Conservation (phyloP, 2,329 filamentous ascomycete genomes). For the Alternaria hordeiaustralica region DNA sequence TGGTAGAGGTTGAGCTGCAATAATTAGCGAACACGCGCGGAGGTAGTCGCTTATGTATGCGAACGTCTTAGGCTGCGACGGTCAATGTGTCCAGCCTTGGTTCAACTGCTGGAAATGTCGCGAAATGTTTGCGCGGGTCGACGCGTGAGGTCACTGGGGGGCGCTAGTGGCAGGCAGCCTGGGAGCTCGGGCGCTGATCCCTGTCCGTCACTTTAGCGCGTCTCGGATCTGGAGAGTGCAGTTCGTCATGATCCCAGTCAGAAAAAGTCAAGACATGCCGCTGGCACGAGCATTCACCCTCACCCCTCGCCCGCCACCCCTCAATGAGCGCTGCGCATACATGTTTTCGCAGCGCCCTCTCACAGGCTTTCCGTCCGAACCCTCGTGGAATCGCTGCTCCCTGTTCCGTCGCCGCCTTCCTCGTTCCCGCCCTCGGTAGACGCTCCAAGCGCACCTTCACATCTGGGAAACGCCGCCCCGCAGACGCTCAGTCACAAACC, state of each 20-base stretch:
- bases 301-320: slow-evolving; percentile 19
- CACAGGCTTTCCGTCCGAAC: slow-evolving; percentile 44
- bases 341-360: slow-evolving; percentile 46
- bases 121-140: slow-evolving; percentile 12
- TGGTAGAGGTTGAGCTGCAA: not conserved
- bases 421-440: slow-evolving; percentile 40
- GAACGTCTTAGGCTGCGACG: not conserved
- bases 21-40: not conserved
- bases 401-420: slow-evolving; percentile 41
- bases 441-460: slow-evolving; percentile 36
- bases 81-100: not conserved
- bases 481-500: slow-evolving; percentile 1
- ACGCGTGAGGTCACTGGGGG: slow-evolving; percentile 17
- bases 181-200: slow-evolving; percentile 9
- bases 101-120: slow-evolving; percentile 5
- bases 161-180: slow-evolving; percentile 17
- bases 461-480: slow-evolving; percentile 22
- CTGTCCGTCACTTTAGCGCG: slow-evolving; percentile 14
- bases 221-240: slow-evolving; percentile 15
- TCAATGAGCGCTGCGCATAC: slow-evolving; percentile 49
- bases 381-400: slow-evolving; percentile 23
- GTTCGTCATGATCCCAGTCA: slow-evolving; percentile 31
- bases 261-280: slow-evolving; percentile 32
- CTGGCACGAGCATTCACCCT: slow-evolving; percentile 23
- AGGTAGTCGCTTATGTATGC: slow-evolving; percentile 4